phyloP scores from a whole-genome alignment of 768 basidiomycete species.

The Termitomyces sp. region DNA sequence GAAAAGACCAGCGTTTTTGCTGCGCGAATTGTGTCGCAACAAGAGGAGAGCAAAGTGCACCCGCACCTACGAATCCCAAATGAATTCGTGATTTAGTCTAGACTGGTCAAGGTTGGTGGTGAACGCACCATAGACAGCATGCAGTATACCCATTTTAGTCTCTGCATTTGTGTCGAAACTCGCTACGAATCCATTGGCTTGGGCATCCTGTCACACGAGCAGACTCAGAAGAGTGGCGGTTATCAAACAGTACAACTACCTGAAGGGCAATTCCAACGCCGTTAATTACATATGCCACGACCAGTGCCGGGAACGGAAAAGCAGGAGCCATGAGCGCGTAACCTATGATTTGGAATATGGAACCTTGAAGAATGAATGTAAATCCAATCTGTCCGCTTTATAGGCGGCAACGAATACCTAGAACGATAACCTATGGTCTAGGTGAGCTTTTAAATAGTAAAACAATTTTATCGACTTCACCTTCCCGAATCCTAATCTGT shows the following conservation, averaged over 20 bases:
- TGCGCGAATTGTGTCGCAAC: conserved; percentile 80
- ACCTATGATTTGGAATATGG: conserved; percentile 38
- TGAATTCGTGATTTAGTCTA: neutral
- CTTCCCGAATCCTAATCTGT: conserved; percentile 29
- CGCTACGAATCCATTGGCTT: conserved; percentile 69
- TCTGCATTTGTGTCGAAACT: conserved; percentile 51
- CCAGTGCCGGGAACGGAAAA: conserved; percentile 52
- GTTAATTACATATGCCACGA: conserved; percentile 30
- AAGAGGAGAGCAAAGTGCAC: conserved; percentile 68
- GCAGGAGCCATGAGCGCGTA: conserved; percentile 45
- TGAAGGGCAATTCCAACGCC: conserved; percentile 30
- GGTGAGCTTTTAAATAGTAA: neutral
- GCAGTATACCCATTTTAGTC: conserved; percentile 66
- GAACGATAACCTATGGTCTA: conserved; percentile 19
- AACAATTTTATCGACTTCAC: conserved; percentile 10
- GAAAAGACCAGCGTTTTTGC: conserved; percentile 66
- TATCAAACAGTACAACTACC: conserved; percentile 15
- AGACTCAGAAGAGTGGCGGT: neutral
- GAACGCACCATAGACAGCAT: conserved; percentile 56
- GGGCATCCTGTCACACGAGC: conserved; percentile 51
- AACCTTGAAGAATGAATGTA: conserved; percentile 26
- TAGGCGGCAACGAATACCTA: conserved; percentile 14
- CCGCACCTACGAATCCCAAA: no score
- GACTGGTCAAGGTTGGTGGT: neutral
- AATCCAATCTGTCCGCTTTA: neutral